Conservation (phyloP, 139 green algal species). For the Astrephomene gubernaculifera region DNA sequence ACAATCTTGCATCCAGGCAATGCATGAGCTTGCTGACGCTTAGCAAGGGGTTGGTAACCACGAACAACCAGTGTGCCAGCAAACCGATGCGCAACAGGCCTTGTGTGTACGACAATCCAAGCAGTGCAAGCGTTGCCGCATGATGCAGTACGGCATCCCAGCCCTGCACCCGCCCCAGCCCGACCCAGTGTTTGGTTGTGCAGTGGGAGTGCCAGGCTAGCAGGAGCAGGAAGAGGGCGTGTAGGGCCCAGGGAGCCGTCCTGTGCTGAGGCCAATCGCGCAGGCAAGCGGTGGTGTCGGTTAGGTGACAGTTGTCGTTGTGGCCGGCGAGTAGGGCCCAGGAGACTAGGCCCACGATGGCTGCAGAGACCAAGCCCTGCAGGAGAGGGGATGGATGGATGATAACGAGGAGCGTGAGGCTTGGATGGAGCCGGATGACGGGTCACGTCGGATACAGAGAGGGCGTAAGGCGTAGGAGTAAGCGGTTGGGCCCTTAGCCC, state of each 20-base stretch:
- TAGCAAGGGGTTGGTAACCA: background rate
- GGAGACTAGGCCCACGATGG: background rate
- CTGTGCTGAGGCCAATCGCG: constrained; percentile 4
- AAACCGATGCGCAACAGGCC: constrained; percentile 8
- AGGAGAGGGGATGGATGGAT: background rate
- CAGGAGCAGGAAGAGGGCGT: constrained; percentile 10
- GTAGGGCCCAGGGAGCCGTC: background rate
- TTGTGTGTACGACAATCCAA: background rate
- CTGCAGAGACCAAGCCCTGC: constrained; percentile 13
- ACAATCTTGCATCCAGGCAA: background rate
- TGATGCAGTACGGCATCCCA: constrained; percentile 24
- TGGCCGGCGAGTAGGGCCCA: background rate
- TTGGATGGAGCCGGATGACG: too few relatives aligned
- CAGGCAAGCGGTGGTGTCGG: constrained; percentile 27
- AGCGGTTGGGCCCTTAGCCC: too few relatives aligned
- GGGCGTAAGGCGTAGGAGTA: too few relatives aligned
- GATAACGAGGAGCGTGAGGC: background rate
- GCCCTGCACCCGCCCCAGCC: constrained; percentile 13
- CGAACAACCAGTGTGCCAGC: constrained; percentile 25
- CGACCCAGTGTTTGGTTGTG: constrained; percentile 33
- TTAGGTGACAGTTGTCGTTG: background rate
- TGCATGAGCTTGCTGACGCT: constrained; percentile 27
- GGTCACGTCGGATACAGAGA: too few relatives aligned
- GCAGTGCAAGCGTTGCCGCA: background rate
- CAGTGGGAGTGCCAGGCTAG: constrained; percentile 21